Conservation (phyloP, 2,329 filamentous ascomycete species). For the Calonectria naviculata region DNA sequence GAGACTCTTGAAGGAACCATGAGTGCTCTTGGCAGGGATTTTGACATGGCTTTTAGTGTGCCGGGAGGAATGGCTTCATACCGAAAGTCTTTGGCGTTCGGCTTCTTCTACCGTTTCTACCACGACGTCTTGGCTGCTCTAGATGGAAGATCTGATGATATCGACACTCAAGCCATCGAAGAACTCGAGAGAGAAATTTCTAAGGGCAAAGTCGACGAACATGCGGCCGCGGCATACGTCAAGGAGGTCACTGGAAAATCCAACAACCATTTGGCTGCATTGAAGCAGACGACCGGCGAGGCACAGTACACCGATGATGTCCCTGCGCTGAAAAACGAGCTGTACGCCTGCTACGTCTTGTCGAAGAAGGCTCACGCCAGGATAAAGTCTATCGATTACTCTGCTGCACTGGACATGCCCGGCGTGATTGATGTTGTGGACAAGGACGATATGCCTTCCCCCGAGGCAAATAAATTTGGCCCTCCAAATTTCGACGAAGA, state of each 20-base stretch:
- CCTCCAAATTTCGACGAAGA: constrained; percentile 84
- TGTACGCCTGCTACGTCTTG: constrained; percentile 88
- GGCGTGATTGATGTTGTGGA: constrained; percentile 89
- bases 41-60: constrained; percentile 88
- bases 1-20: constrained; percentile 90
- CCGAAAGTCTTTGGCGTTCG: constrained; percentile 86
- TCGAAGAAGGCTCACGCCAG: constrained; percentile 92
- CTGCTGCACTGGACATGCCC: constrained; percentile 81
- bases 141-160: constrained; percentile 54
- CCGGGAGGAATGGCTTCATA: constrained; percentile 99
- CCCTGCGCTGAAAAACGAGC: constrained; percentile 85
- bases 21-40: constrained; percentile 89
- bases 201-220: constrained; percentile 80
- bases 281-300: constrained; percentile 94
- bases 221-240: constrained; percentile 80
- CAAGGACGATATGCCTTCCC: constrained; percentile 81
- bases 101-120: constrained; percentile 98
- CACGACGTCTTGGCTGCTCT: constrained; percentile 82
- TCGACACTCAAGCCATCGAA: constrained; percentile 79
- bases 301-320: constrained; percentile 98
- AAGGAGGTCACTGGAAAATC: constrained; percentile 87
- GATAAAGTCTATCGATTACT: constrained; percentile 80
- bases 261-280: constrained; percentile 86
- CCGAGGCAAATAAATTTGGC: constrained; percentile 90
- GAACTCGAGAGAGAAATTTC: constrained; percentile 92